Evolutionary conservation across 31 red algal species (phyloP), one percentile per base, ranked within the genome.

Genomic region (Porphyra umbilicalis): DNA sequence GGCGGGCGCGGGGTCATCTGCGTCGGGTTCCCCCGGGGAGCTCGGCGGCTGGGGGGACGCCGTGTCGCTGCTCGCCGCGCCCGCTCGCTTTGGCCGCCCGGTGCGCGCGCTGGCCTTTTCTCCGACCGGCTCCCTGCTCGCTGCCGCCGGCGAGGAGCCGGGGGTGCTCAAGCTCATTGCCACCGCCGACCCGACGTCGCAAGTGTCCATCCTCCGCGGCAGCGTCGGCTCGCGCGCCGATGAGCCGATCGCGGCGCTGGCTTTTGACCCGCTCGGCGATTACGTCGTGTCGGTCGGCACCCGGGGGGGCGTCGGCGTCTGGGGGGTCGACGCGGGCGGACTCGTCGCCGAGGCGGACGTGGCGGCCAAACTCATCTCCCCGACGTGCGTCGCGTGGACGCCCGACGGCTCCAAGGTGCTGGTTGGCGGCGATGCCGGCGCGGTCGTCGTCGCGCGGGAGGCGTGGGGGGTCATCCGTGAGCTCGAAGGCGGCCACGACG

Each of bases 81-180:
- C 88, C 46, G 88, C 89, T 8, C 80, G 93, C 35, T 95, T 95
- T 79, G 84, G 81, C 18, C 88, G 76, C 16, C 79, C 89, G n/a
- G 93, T 95, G 31, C 85, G 93, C 3, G 85, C 81, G 33, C 35
- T 95, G 4, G 89, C 79, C 36, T 95, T 95, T 79, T 88, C 88
- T 5, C 84, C 84, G 1, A 91, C 79, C 35, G 93, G 93, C 71
- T 82, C 86, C 37, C 86, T 85, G 77, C 36, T 91, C 34, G 89
- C 87, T 11, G 88, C 85, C 14, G 93, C 85, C 16, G 93, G 93
- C 4, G 93, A 95, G 16, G 93, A 95, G 75, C 93, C 93, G 10
- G 93, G 93, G 18, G 82, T 95, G 30, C 20, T 95, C 35, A 95
- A 95, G 83, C 57, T 95, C 33, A 81, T 95, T 34, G 85, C 86